Conservation (phyloP, 176 grass and related monocot species). For the Cocos nucifera region DNA sequence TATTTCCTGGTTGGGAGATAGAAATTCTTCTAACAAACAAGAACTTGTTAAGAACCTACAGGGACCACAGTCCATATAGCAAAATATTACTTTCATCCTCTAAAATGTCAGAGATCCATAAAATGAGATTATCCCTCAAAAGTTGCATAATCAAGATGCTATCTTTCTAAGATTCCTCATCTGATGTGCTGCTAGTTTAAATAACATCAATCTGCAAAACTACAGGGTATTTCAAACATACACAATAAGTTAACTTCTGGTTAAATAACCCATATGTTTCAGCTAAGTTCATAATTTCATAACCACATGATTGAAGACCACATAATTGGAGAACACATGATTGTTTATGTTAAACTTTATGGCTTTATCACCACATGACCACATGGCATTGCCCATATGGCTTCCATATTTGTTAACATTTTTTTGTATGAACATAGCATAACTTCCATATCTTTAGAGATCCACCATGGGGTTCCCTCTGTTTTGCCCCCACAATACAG, state of each 20-base stretch:
- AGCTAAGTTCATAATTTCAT: conserved; percentile 58
- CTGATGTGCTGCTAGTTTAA: conserved; percentile 21
- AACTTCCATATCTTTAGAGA: no score
- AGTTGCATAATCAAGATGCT: conserved; percentile 58
- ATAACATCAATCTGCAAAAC: conserved; percentile 2
- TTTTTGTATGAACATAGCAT: no score
- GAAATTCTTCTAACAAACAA: neutral
- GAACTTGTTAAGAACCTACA: neutral
- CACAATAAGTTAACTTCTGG: no score
- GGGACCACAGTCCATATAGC: neutral
- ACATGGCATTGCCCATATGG: no score
- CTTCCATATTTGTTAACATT: no score
- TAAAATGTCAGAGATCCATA: conserved; percentile 44
- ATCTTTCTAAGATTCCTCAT: conserved; percentile 59
- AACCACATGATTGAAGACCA: conserved; percentile 16
- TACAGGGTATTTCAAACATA: no score
- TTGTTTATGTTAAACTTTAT: no score
- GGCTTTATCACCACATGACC: no score
- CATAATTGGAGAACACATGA: no score
- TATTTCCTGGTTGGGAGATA: no score
- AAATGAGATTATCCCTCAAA: conserved; percentile 51
- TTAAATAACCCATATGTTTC: conserved; percentile 28
- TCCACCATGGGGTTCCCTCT: no score
- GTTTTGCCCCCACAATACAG: no score
- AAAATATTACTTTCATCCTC: conserved; percentile 35